Conservation (phyloP, 2,329 filamentous ascomycete genomes). For the Colletotrichum sublineola region DNA sequence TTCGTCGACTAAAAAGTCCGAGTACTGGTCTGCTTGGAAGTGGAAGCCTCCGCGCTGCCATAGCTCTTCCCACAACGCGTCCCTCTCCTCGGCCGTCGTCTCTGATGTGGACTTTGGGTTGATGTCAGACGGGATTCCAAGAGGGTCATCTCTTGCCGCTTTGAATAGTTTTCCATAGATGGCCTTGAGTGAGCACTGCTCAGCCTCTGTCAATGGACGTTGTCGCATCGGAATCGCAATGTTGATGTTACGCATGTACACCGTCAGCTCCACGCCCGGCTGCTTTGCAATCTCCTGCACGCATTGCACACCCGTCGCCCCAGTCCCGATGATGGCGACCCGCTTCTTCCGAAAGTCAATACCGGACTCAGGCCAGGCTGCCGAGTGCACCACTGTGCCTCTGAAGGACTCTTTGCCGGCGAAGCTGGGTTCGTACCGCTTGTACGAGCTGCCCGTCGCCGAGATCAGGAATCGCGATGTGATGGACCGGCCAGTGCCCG, state of each 20-base stretch:
- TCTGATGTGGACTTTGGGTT: slow-evolving; percentile 60
- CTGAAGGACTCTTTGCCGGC: slow-evolving; percentile 50
- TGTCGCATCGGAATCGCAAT: slow-evolving; percentile 71
- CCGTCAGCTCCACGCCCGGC: slow-evolving; percentile 50
- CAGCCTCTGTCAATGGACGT: slow-evolving; percentile 57
- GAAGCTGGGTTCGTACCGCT: slow-evolving; percentile 54
- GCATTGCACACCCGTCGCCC: slow-evolving; percentile 50
- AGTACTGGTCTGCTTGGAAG: slow-evolving; percentile 60
- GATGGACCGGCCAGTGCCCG: slow-evolving; percentile 54
- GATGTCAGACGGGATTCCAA: slow-evolving; percentile 64
- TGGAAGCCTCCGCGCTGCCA: slow-evolving; percentile 62
- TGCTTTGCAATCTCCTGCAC: slow-evolving; percentile 52
- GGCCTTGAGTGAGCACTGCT: slow-evolving; percentile 57
- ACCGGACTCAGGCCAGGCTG: slow-evolving; percentile 46
- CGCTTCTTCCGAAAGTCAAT: slow-evolving; percentile 45
- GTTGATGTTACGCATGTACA: slow-evolving; percentile 72
- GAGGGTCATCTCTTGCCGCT: slow-evolving; percentile 56
- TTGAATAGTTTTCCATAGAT: slow-evolving; percentile 58
- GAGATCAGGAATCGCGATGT: slow-evolving; percentile 60
- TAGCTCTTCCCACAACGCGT: slow-evolving; percentile 58
- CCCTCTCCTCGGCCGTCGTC: slow-evolving; percentile 55
- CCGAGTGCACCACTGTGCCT: slow-evolving; percentile 49
- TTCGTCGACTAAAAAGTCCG: slow-evolving; percentile 57
- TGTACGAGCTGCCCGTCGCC: slow-evolving; percentile 61
- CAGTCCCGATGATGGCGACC: slow-evolving; percentile 50